A percentile compares a stretch with the other conserved stretches of the same genome.
Evolutionary conservation across 208 protist species (phyloP).

Genomic region (Leishmania gerbilli): DNA sequence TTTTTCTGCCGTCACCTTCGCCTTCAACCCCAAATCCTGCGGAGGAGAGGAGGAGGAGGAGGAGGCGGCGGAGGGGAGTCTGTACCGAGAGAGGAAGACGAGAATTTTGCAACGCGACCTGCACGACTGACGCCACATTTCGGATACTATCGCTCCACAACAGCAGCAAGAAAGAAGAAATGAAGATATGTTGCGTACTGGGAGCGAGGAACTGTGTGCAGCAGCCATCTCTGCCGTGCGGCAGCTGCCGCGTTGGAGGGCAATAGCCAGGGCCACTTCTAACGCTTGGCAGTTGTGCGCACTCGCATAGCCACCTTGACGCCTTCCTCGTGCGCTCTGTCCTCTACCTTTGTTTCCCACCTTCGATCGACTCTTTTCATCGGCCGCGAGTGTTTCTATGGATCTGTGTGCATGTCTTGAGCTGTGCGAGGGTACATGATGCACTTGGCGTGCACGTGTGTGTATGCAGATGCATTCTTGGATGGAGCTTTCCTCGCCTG

Average conservation of each 20-base stretch:
- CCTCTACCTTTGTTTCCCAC: not conserved
- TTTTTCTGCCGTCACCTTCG: not conserved
- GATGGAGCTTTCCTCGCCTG: not conserved
- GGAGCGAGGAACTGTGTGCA: not conserved
- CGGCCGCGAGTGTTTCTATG: not conserved
- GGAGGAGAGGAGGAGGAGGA: not conserved
- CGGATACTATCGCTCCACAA: too few species aligned
- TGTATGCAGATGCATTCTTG: not conserved
- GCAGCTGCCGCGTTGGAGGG: not conserved
- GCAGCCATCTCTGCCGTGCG: too few species aligned
- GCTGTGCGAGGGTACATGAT: not conserved
- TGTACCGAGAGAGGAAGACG: not conserved
- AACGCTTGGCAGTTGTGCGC: not conserved
- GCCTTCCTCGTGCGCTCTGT: not conserved
- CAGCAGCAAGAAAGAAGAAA: not conserved
- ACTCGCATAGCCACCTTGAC: not conserved
- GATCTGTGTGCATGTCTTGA: not conserved
- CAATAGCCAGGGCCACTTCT: not conserved
- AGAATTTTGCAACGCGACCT: not conserved
- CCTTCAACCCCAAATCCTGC: not conserved
- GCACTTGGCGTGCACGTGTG: not conserved
- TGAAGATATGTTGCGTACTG: not conserved
- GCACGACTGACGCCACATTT: not conserved
- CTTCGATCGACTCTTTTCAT: not conserved
- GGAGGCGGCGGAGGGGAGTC: not conserved